Base-by-base conservation (phyloP, 2,329 filamentous ascomycete species). In the Pseudocercospora musae region DNA sequence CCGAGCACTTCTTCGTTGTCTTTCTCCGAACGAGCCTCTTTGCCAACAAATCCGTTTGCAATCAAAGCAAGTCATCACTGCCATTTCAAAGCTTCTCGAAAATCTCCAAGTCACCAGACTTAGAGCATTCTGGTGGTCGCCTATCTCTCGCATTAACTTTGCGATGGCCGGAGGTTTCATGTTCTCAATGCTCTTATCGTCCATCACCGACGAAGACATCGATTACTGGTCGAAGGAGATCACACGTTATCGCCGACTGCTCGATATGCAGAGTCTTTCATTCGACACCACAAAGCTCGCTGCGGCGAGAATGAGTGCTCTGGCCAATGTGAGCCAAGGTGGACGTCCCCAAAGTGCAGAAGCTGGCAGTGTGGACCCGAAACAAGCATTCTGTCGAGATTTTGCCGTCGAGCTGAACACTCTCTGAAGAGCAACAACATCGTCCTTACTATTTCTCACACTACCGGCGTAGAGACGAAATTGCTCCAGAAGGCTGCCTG, bases 101-200 rank as follows among this genome's bases (percentile, higher is more conserved):
- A 68, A 66, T 40, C 59, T 69, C 8, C 68, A 65, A 58, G 66
- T 68, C 11, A 64, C 66, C 23, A 61, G 68, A 21, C 56, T 69
- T 3, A 59, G 68, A 21, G 62, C 68, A 9, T 69, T 69, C 52
- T 69, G 68, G 68, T 69, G 68, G 68, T 67, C 64, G 13, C 68
- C 66, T 0, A 63, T 68, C 11, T 66, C 58, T 56, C 62, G 68
- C n/a, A 61, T 66, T 50, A 69, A 69, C 44, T 68, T 68, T 33
- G 63, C 66, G n/a, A 68, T 66, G 31, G 63, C 63, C 5, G 63
- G 61, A 3, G 62, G 63, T 2, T 69, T 68, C 64, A 67, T 69
- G 64, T 68, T 68, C 56, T 59, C 62, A 7, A 68, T 69, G 68
- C 63, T 69, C 15, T 55, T 68, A 1, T 64, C 62, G 3, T 66